Evolutionary conservation across 352 stramenopile species (phyloP).

Genomic region (Thraustochytrium sp.): DNA sequence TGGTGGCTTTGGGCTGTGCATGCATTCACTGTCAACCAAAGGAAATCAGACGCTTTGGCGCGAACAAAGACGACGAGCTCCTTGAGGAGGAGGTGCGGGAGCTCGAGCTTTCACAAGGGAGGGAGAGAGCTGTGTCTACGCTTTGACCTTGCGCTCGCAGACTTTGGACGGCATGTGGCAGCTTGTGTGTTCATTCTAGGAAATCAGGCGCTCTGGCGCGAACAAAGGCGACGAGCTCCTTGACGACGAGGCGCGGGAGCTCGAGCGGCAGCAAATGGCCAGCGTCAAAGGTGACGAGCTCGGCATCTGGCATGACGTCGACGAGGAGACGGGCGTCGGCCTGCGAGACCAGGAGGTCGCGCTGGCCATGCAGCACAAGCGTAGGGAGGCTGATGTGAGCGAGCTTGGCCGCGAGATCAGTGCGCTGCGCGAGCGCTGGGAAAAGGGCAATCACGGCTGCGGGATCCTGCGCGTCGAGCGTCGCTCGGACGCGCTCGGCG

Average conservation of each 20-base stretch:
- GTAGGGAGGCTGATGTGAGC: background rate
- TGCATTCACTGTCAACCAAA: too few species aligned
- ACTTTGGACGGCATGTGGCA: too few species aligned
- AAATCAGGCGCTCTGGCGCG: too few species aligned
- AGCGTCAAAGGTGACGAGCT: background rate
- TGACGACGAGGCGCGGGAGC: background rate
- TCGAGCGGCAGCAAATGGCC: background rate
- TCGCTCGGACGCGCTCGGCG: background rate
- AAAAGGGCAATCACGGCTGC: background rate
- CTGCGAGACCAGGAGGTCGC: background rate
- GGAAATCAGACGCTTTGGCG: too few species aligned
- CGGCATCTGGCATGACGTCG: background rate
- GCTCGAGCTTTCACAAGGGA: too few species aligned
- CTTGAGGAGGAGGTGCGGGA: background rate
- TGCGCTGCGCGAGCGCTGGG: background rate
- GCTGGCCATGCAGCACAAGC: background rate
- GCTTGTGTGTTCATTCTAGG: too few species aligned
- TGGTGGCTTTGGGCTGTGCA: too few species aligned
- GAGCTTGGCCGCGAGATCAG: background rate
- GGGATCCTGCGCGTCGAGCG: background rate
- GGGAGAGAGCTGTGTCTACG: too few species aligned
- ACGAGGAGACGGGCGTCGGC: background rate
- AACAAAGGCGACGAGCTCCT: background rate
- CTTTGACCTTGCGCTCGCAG: too few species aligned
- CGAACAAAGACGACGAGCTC: background rate